Percentiles rank a stretch among this genome's conserved stretches.
Conservation (phyloP, 1,284 basidiomycete genomes). For the Agroathelia rolfsii region DNA sequence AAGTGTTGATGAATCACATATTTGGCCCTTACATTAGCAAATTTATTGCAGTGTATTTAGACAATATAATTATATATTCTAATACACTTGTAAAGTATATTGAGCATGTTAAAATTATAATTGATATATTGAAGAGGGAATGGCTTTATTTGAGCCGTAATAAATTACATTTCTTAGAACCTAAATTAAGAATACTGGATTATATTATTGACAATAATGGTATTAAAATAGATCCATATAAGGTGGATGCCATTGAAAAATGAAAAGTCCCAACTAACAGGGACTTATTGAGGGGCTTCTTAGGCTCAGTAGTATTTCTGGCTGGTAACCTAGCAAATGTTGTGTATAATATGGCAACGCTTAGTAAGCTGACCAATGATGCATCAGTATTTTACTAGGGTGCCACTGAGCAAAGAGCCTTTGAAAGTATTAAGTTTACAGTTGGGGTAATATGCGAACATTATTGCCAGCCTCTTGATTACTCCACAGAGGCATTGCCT, state of each 20-base stretch:
- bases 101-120: conserved; percentile 13
- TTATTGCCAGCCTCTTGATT: conserved; percentile 16
- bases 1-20: conserved; percentile 20
- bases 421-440: conserved; percentile 25
- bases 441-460: conserved; percentile 12
- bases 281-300: conserved; percentile 19
- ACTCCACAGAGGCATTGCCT: conserved; percentile 11
- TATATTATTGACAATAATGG: conserved; percentile 21
- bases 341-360: conserved; percentile 20
- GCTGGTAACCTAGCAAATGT: conserved; percentile 19
- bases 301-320: conserved; percentile 22
- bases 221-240: conserved; percentile 17
- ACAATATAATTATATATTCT: conserved; percentile 20
- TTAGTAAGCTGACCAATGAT: conserved; percentile 18
- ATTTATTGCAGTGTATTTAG: conserved; percentile 22
- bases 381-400: conserved; percentile 20
- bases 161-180: conserved; percentile 17
- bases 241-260: conserved; percentile 14
- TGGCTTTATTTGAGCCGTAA: conserved; percentile 11
- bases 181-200: conserved; percentile 21
- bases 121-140: conserved; percentile 12
- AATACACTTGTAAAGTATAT: conserved; percentile 18
- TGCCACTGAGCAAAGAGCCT: conserved; percentile 22
- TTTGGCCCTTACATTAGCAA: conserved; percentile 18
- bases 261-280: conserved; percentile 17